Evolutionary conservation across 1,284 basidiomycete species (phyloP).

Genomic region (Rhodotorula sp.): DNA sequence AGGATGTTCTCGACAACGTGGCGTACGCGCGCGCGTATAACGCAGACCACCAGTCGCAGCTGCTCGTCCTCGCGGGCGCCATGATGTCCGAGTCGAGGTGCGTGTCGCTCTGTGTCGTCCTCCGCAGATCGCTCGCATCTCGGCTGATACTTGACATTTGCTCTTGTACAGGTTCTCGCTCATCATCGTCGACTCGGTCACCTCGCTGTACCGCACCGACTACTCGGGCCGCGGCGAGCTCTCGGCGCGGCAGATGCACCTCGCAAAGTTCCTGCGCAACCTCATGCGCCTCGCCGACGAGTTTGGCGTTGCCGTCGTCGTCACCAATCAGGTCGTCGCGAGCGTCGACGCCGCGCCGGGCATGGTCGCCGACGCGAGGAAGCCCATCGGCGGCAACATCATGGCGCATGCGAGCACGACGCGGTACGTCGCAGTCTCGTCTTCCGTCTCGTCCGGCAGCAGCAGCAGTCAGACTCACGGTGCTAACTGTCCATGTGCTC

Average conservation of each 20-base stretch:
- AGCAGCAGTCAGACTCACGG: not conserved
- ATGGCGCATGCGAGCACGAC: slow-evolving; percentile 96
- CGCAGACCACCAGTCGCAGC: slow-evolving; percentile 91
- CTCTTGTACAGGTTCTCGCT: slow-evolving; percentile 75
- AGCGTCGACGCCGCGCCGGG: slow-evolving; percentile 84
- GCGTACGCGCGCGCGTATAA: slow-evolving; percentile 99
- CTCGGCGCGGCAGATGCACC: slow-evolving; percentile 89
- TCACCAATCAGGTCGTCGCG: slow-evolving; percentile 98
- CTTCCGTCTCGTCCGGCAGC: not conserved
- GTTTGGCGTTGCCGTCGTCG: slow-evolving; percentile 97
- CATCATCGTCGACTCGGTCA: slow-evolving; percentile 95
- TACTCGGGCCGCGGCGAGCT: slow-evolving; percentile 95
- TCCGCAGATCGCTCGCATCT: not conserved
- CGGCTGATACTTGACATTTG: no score
- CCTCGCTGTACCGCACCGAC: slow-evolving; percentile 92
- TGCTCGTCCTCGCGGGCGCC: slow-evolving; percentile 88
- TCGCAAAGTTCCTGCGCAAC: slow-evolving; percentile 94
- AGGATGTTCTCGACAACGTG: slow-evolving; percentile 97
- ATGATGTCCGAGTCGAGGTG: slow-evolving; percentile 96
- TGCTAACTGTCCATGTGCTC: slow-evolving; percentile 46
- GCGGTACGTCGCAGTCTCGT: slow-evolving; percentile 50
- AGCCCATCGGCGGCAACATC: slow-evolving; percentile 96
- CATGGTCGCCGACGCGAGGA: slow-evolving; percentile 79
- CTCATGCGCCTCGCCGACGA: slow-evolving; percentile 94
- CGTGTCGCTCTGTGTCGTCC: slow-evolving; percentile 32